These are phyloP conservation scores for Phytophthora colocasiae DNA, from an alignment of 352 stramenopile genomes.

Conservation along the genomic window DNA sequence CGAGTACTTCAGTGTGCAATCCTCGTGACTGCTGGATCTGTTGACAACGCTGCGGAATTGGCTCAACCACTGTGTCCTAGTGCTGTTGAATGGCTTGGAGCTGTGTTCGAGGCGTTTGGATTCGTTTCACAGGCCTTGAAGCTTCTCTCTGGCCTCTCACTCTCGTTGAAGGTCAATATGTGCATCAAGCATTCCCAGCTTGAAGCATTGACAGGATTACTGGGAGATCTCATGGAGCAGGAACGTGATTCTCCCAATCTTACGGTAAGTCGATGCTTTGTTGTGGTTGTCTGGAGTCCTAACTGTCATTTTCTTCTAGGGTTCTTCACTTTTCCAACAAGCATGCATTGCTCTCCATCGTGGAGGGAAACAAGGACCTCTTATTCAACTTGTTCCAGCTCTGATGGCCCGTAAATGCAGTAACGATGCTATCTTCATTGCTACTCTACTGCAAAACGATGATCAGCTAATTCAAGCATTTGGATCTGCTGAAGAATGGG, in stretches of 20 bases:
- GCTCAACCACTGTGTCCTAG: constrained; percentile 48
- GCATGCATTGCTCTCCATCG: constrained; percentile 55
- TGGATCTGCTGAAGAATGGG: constrained; percentile 30
- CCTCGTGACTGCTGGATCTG: constrained; percentile 59
- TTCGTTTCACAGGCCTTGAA: constrained; percentile 48
- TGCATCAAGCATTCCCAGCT: constrained; percentile 71
- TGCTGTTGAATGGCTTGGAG: constrained; percentile 58
- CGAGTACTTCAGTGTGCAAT: constrained; percentile 71
- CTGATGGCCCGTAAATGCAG: constrained; percentile 29
- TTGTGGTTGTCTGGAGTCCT: background rate
- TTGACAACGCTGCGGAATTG: constrained; percentile 51
- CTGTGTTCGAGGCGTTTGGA: constrained; percentile 75
- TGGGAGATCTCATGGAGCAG: constrained; percentile 33
- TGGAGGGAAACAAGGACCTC: constrained; percentile 25
- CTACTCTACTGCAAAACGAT: constrained; percentile 53
- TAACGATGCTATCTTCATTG: constrained; percentile 65
- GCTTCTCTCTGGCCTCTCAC: constrained; percentile 46
- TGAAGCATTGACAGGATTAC: constrained; percentile 44
- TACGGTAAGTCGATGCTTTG: constrained; percentile 35
- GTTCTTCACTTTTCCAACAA: constrained; percentile 65
- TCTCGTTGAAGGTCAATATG: constrained; percentile 62
- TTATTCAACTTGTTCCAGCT: constrained; percentile 32
- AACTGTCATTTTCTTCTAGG: constrained; percentile 35
- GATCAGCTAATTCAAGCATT: constrained; percentile 44
- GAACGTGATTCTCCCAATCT: constrained; percentile 51